Evolutionary conservation across 2,329 filamentous ascomycete genomes (phyloP), one percentile per base, ranked within the genome.

Genomic region (Pyricularia grisea): DNA sequence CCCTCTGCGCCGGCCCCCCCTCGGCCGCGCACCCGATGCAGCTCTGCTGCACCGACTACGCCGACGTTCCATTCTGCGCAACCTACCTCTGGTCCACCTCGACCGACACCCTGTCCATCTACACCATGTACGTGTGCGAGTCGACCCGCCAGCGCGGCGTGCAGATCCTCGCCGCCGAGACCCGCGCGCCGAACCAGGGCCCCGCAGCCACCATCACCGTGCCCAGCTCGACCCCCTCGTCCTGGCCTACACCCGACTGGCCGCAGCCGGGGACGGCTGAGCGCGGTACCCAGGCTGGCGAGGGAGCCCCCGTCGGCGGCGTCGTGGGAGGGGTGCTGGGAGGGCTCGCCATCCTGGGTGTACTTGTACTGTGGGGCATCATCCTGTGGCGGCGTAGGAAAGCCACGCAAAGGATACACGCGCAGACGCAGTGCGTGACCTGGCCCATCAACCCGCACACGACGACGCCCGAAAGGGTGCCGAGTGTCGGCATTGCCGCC

Each of bases 111-210:
- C 12, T n/a, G 14, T 23, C 23, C 66, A 33, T 61, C 7, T 61
- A 67, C 50, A 67, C 66, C 23, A 28, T 67, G 12, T 67, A 61
- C 28, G 36, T 67, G n/a, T 67, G 66, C 66, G 66, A 67, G 50
- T 67, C 66, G 50, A 63, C 71, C 17, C 65, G 67, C 17, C 58
- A 68, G 50, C 69, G 71, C 67, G 71, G 69, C n/a, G 68, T 84
- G 71, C 81, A 85, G 68, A 83, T 90, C 69, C 90, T 90, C 81
- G 89, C 89, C 72, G 81, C 86, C 2, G 79, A 67, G 66, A 20
- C 66, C 11, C 20, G 17, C 12, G 25, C 66, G 50, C 30, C 66
- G 25, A 66, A 31, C 64, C n/a, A 30, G 3, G 27, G 64, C 30
- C 12, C 64, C 3, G 9, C 64, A 7, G 30, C 30, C 27, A 3